Conservation (phyloP, 176 grass and related monocot genomes). For the Triticum timopheevii region DNA sequence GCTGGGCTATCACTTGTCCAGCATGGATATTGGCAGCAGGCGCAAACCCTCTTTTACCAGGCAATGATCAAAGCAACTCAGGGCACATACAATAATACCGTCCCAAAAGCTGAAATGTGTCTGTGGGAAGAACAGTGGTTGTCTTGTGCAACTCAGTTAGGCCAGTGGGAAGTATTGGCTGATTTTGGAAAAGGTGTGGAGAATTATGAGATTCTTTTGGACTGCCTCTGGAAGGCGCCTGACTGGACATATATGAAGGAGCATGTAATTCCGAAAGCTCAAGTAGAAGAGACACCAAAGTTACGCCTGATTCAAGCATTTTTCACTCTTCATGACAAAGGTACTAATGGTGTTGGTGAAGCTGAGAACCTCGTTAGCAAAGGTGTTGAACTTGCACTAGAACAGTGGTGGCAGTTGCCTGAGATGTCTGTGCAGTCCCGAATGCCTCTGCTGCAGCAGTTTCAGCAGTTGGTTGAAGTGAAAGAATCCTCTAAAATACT, state of each 20-base stretch:
- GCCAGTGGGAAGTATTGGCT: slow-evolving; percentile 93
- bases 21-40: slow-evolving; percentile 94
- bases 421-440: slow-evolving; percentile 90
- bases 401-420: slow-evolving; percentile 99
- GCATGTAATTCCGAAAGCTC: slow-evolving; percentile 78
- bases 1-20: slow-evolving; percentile 93
- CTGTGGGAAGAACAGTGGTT: slow-evolving; percentile 99
- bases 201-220: slow-evolving; percentile 93
- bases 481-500: slow-evolving; percentile 96
- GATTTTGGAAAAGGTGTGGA: slow-evolving; percentile 99
- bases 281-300: slow-evolving; percentile 90
- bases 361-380: slow-evolving; percentile 83
- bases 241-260: slow-evolving; percentile 99
- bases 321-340: slow-evolving; percentile 85
- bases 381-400: slow-evolving; percentile 93
- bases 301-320: slow-evolving; percentile 82
- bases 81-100: slow-evolving; percentile 95
- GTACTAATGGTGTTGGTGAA: slow-evolving; percentile 78
- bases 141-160: slow-evolving; percentile 84
- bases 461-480: slow-evolving; percentile 97
- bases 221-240: slow-evolving; percentile 95
- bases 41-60: slow-evolving; percentile 96
- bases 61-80: slow-evolving; percentile 99
- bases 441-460: slow-evolving; percentile 91
- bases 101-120: slow-evolving; percentile 98